phyloP scores from a whole-genome alignment of 2,329 filamentous ascomycete species.

The Magnaporthiopsis rhizophila region DNA sequence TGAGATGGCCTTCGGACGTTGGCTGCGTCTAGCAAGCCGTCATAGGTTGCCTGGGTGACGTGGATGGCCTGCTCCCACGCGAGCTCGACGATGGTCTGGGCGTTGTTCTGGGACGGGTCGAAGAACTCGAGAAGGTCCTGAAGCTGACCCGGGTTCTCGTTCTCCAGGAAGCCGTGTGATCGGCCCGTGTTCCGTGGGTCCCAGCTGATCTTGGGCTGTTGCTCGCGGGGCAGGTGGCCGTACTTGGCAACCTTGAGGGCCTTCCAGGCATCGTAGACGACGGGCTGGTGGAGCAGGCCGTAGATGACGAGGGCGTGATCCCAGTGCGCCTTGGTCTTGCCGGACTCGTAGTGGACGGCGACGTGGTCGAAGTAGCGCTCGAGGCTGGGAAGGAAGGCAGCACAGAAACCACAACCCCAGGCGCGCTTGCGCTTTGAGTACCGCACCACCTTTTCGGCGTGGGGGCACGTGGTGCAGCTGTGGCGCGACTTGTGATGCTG shows the following conservation, averaged over 20 bases:
- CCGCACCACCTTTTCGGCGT: slow-evolving; percentile 55
- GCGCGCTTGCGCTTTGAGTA: slow-evolving; percentile 51
- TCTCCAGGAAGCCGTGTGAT: slow-evolving; percentile 51
- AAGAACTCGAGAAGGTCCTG: slow-evolving; percentile 60
- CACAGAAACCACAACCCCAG: slow-evolving; percentile 64
- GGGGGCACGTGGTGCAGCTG: slow-evolving; percentile 49
- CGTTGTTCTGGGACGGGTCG: slow-evolving; percentile 47
- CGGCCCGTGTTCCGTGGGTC: slow-evolving; percentile 47
- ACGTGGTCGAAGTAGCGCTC: slow-evolving; percentile 63
- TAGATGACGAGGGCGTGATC: slow-evolving; percentile 62
- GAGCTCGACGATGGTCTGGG: slow-evolving; percentile 47
- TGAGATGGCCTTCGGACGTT: slow-evolving; percentile 3
- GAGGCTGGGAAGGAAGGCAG: slow-evolving; percentile 51
- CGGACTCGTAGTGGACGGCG: slow-evolving; percentile 57
- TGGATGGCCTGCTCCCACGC: slow-evolving; percentile 46
- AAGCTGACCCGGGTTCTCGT: slow-evolving; percentile 53
- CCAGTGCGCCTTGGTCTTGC: slow-evolving; percentile 57
- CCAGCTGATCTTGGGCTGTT: slow-evolving; percentile 54
- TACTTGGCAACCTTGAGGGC: slow-evolving; percentile 38
- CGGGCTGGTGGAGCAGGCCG: slow-evolving; percentile 57
- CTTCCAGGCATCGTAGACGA: slow-evolving; percentile 55
- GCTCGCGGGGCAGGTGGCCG: slow-evolving; percentile 33
- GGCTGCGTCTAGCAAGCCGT: neutral
- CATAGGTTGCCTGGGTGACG: slow-evolving; percentile 7
- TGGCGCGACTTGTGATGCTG: slow-evolving; percentile 61